Evolutionary conservation across 768 basidiomycete species (phyloP).

Genomic region (Phaffia australis): DNA sequence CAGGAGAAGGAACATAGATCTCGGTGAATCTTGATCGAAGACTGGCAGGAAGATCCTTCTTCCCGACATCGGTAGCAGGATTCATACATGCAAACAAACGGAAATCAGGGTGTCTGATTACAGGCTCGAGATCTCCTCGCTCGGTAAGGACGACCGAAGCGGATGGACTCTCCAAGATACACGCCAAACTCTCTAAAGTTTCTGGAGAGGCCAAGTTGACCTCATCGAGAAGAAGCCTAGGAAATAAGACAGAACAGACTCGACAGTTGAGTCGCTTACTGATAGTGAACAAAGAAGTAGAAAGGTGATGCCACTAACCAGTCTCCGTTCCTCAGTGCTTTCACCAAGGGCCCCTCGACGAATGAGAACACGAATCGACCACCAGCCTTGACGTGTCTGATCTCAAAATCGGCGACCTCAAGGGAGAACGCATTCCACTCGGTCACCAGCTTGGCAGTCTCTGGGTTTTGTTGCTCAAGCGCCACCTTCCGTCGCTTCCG

Average conservation of each 20-base stretch:
- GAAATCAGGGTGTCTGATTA: slow-evolving; percentile 88
- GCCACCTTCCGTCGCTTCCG: slow-evolving; percentile 23
- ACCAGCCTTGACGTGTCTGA: slow-evolving; percentile 71
- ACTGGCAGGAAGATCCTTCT: slow-evolving; percentile 86
- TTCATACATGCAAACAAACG: slow-evolving; percentile 99
- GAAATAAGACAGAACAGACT: background rate
- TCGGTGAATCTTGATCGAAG: slow-evolving; percentile 89
- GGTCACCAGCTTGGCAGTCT: slow-evolving; percentile 15
- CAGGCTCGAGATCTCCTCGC: slow-evolving; percentile 76
- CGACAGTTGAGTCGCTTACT: background rate
- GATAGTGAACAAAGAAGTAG: slow-evolving; percentile 12
- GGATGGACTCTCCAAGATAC: slow-evolving; percentile 70
- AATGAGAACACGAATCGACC: slow-evolving; percentile 89
- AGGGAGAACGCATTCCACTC: slow-evolving; percentile 58
- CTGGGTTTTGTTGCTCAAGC: slow-evolving; percentile 5
- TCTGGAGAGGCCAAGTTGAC: slow-evolving; percentile 90
- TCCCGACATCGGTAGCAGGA: slow-evolving; percentile 95
- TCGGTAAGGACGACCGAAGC: slow-evolving; percentile 89
- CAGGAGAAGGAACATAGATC: slow-evolving; percentile 87
- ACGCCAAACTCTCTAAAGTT: slow-evolving; percentile 82
- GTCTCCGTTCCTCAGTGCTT: slow-evolving; percentile 73
- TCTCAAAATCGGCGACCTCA: slow-evolving; percentile 68
- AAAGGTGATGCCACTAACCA: slow-evolving; percentile 53
- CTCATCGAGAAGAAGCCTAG: slow-evolving; percentile 88
- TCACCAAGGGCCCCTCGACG: slow-evolving; percentile 89